Evolutionary conservation across 768 basidiomycete genomes (phyloP).

Genomic region (Boletus eberwhitei): DNA sequence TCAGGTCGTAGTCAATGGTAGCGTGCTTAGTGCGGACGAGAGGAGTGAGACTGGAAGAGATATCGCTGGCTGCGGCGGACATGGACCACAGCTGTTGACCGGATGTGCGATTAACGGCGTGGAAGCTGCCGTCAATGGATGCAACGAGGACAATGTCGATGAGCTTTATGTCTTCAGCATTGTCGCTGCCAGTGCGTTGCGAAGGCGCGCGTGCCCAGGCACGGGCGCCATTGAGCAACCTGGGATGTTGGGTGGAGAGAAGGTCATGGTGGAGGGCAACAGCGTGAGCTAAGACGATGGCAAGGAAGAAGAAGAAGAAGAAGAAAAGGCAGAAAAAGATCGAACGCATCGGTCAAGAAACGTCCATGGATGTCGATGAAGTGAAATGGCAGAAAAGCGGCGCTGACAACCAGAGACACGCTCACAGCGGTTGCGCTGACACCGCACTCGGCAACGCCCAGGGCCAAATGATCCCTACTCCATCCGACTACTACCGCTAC

Average conservation of each 20-base stretch:
- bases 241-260: conserved; percentile 19
- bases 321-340: conserved; percentile 22
- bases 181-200: conserved; percentile 11
- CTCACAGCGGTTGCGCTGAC: background rate
- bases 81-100: conserved; percentile 88
- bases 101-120: conserved; percentile 85
- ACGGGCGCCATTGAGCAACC: conserved; percentile 24
- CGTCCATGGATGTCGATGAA: conserved; percentile 23
- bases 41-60: conserved; percentile 60
- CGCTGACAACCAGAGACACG: background rate
- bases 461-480: background rate
- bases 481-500: background rate
- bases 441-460: conserved; percentile 5
- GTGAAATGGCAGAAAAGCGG: background rate
- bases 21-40: conserved; percentile 71
- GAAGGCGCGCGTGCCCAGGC: conserved; percentile 3
- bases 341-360: conserved; percentile 35
- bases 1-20: conserved; percentile 53
- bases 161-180: conserved; percentile 51
- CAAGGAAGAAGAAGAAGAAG: conserved; percentile 21
- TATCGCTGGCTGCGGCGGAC: conserved; percentile 51
- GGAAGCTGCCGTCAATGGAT: conserved; percentile 92
- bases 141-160: conserved; percentile 86
- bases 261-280: conserved; percentile 31
- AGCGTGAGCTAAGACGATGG: conserved; percentile 32